Evolutionary conservation across 768 basidiomycete genomes (phyloP), one percentile per base, ranked within the genome.

Genomic region (Filobasidium wieringae): DNA sequence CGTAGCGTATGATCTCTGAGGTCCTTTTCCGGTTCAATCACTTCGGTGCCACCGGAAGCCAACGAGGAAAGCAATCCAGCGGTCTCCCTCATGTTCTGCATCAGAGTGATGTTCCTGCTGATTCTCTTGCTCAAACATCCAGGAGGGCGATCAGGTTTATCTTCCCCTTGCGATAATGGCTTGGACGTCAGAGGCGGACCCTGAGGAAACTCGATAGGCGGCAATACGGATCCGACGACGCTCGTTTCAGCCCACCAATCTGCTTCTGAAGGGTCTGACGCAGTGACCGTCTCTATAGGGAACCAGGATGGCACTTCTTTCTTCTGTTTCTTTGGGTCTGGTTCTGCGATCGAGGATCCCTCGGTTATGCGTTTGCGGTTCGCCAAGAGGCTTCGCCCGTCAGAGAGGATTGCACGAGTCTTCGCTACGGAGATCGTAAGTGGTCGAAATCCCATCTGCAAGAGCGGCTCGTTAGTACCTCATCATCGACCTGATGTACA

Each of bases 21-120:
- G 22, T 47, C 43, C 43, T 47, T 47, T 4, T 47, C 43, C 14
- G 43, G 22, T 19, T 19, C 43, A 19, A 27, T 19, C 14, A 24
- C 43, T 24, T 47, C 43, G 2, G 29, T 47, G 43, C 2, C 3
- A 12, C 43, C 43, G 14, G 14, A 24, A 14, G 43, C 43, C 2
- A 47, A 12, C 2, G 43, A 19, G 5, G 43, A 47, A 19, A 47
- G 29, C 22, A 47, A 27, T 14, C 29, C 29, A n/a, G 32, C 50
- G 29, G 50, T 51, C 32, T 51, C 50, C 27, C 50, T 30, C 50
- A 51, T 51, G 6, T 30, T 15, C 17, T 51, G 50, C 50, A 51
- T 30, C 11, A 51, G 17, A 2, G 50, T 30, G 50, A 51, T 51
- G 30, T 51, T 51, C 11, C 33, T 26, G n/a, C 50, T 51, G 7